Conservation (phyloP, 306 rosid genomes). For the Fragaria ananassa region DNA sequence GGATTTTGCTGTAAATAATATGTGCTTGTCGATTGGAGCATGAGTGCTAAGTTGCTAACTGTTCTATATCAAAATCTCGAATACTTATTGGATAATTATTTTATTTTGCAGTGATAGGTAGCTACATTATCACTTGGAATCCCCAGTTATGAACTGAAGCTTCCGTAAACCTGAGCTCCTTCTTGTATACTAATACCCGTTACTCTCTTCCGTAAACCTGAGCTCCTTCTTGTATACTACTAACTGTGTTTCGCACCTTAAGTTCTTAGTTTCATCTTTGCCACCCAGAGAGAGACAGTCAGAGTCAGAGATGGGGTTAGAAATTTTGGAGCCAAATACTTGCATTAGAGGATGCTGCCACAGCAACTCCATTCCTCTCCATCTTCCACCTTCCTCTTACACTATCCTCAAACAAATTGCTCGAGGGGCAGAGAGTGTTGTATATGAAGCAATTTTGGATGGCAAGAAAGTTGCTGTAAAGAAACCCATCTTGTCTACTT, state of each 20-base stretch:
- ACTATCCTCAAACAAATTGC: slow-evolving; percentile 73
- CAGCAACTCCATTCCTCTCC: slow-evolving; percentile 71
- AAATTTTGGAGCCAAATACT: slow-evolving; percentile 69
- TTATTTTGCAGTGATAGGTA: background rate
- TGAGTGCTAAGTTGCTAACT: background rate
- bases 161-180: background rate
- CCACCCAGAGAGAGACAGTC: background rate
- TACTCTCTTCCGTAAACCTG: background rate
- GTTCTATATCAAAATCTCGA: background rate
- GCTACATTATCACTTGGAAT: background rate
- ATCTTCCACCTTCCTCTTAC: slow-evolving; percentile 71
- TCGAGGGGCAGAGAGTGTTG: slow-evolving; percentile 88
- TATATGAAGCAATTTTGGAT: slow-evolving; percentile 71
- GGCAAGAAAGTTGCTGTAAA: slow-evolving; percentile 76
- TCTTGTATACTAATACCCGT: background rate
- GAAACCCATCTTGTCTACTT: slow-evolving; percentile 74
- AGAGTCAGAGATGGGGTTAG: slow-evolving; percentile 40
- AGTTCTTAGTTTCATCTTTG: background rate
- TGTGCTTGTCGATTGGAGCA: background rate
- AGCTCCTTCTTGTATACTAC: background rate
- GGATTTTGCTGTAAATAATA: background rate
- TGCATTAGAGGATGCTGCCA: slow-evolving; percentile 90
- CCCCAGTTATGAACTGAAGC: background rate
- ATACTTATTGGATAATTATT: background rate
- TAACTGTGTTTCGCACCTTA: background rate